Evolutionary conservation across 805 yeast genomes (phyloP).

Genomic region (Ogataea henricii): DNA sequence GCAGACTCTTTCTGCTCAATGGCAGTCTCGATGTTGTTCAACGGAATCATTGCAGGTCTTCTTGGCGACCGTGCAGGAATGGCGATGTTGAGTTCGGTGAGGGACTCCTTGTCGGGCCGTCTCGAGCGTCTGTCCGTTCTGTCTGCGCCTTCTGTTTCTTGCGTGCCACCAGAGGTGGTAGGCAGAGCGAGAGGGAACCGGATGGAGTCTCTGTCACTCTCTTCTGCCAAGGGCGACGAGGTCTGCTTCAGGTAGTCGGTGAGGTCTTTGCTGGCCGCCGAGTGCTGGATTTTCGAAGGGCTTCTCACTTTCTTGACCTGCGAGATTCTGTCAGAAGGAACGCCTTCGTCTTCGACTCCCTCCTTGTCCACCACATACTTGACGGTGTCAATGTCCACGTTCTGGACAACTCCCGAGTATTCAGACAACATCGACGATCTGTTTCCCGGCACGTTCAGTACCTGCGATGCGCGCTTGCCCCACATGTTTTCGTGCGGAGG

Average conservation of each 20-base stretch:
- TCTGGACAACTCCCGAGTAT: conserved; percentile 41
- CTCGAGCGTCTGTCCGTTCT: conserved; percentile 10
- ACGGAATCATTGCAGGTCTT: conserved; percentile 26
- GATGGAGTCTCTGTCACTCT: conserved; percentile 27
- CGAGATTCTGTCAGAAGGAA: conserved; percentile 19
- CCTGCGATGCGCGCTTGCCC: conserved; percentile 8
- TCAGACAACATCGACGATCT: conserved; percentile 37
- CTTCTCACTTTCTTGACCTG: conserved; percentile 23
- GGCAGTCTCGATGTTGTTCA: conserved; percentile 6
- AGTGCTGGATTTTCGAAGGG: conserved; percentile 17
- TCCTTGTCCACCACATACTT: conserved; percentile 32
- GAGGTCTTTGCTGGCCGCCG: conserved; percentile 17
- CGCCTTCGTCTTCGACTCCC: conserved; percentile 10
- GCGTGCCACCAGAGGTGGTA: conserved; percentile 12
- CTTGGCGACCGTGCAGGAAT: conserved; percentile 37
- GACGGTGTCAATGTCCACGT: conserved; percentile 38
- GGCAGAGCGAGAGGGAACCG: conserved; percentile 22
- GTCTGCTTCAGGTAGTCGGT: conserved; percentile 12
- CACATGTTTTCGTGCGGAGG: conserved; percentile 3
- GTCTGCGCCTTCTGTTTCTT: background rate
- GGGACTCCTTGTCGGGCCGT: conserved; percentile 30
- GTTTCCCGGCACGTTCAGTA: conserved; percentile 22
- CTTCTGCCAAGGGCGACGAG: conserved; percentile 22
- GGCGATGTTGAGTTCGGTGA: conserved; percentile 26
- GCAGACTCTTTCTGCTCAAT: background rate